Evolutionary conservation across 2,329 filamentous ascomycete species (phyloP).

Genomic region (Colletotrichum gloeosporioides): DNA sequence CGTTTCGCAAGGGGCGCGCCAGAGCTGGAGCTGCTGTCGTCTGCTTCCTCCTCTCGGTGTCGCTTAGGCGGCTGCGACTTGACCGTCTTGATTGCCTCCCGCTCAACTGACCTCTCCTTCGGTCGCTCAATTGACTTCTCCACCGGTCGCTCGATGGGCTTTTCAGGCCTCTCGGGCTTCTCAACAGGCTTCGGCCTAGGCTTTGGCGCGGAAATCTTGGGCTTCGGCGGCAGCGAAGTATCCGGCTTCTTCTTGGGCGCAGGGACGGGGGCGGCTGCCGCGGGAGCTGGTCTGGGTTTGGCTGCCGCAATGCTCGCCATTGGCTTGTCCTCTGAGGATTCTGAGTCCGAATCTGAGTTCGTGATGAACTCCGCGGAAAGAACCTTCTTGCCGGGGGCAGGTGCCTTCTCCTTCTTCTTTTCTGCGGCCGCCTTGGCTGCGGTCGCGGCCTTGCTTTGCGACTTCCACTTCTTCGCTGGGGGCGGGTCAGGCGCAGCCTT

Average conservation of each 20-base stretch:
- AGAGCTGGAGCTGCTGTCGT: constrained; percentile 64
- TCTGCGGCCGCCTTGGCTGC: constrained; percentile 42
- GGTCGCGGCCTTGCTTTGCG: constrained; percentile 33
- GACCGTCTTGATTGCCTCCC: constrained; percentile 34
- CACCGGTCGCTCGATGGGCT: constrained; percentile 23
- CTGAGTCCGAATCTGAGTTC: constrained; percentile 63
- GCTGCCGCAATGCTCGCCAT: constrained; percentile 39
- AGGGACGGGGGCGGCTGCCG: constrained; percentile 23
- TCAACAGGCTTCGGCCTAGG: constrained; percentile 30
- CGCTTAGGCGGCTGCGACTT: constrained; percentile 51
- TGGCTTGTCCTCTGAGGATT: constrained; percentile 57
- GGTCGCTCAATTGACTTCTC: constrained; percentile 22
- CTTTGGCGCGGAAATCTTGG: constrained; percentile 38
- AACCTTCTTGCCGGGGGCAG: constrained; percentile 42
- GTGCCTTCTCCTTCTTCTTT: constrained; percentile 45
- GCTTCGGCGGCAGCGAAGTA: constrained; percentile 25
- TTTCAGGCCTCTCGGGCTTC: constrained; percentile 27
- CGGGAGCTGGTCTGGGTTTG: constrained; percentile 32
- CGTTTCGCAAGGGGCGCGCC: constrained; percentile 63
- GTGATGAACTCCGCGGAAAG: constrained; percentile 62
- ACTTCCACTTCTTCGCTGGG: constrained; percentile 60
- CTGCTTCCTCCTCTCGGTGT: constrained; percentile 52
- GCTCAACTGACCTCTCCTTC: constrained; percentile 28
- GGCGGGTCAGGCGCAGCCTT: constrained; percentile 53
- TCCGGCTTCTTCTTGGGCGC: constrained; percentile 34